These are phyloP conservation scores for Pascua guehoae DNA, from an alignment of 1,284 basidiomycete species.

Conservation along the genomic window DNA sequence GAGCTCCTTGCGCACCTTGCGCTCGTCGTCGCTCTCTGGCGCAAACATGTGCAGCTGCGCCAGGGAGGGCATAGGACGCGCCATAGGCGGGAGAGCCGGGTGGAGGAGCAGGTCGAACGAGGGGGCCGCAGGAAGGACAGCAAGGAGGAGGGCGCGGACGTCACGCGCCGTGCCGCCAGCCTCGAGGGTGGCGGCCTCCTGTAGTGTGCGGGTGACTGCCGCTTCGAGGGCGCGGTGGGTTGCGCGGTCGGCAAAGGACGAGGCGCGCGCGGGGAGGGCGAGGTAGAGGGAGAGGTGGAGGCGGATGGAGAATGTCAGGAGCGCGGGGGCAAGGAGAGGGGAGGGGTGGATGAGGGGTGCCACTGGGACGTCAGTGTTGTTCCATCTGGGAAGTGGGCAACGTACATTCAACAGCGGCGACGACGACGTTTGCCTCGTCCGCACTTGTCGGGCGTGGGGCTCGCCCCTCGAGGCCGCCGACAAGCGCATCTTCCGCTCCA, in stretches of 20 bases:
- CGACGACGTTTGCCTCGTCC: slow-evolving; percentile 57
- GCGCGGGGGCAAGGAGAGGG: slow-evolving; percentile 66
- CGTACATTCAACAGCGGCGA: slow-evolving; percentile 64
- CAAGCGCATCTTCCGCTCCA: slow-evolving; percentile 72
- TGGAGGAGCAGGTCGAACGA: slow-evolving; percentile 29
- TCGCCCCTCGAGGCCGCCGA: slow-evolving; percentile 56
- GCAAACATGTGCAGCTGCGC: slow-evolving; percentile 36
- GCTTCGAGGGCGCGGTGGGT: neutral
- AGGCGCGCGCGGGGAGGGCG: slow-evolving; percentile 17
- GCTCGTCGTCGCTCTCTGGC: slow-evolving; percentile 38
- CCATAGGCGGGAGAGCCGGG: slow-evolving; percentile 35
- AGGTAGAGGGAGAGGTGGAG: slow-evolving; percentile 51
- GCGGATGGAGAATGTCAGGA: slow-evolving; percentile 53
- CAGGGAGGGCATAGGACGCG: slow-evolving; percentile 32
- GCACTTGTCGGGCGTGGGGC: slow-evolving; percentile 54
- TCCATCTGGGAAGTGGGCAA: neutral
- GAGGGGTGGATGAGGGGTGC: slow-evolving; percentile 54
- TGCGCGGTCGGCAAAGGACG: slow-evolving; percentile 1
- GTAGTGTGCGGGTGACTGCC: slow-evolving; percentile 11
- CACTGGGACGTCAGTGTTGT: slow-evolving; percentile 14
- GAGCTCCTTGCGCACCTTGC: slow-evolving; percentile 27
- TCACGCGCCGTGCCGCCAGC: slow-evolving; percentile 14
- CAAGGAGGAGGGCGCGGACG: slow-evolving; percentile 11
- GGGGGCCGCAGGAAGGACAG: slow-evolving; percentile 8
- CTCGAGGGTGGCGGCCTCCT: slow-evolving; percentile 10